Percentiles rank a stretch among this genome's conserved stretches.
phyloP scores from a whole-genome alignment of 768 basidiomycete genomes.

The Naganishia friedmannii region DNA sequence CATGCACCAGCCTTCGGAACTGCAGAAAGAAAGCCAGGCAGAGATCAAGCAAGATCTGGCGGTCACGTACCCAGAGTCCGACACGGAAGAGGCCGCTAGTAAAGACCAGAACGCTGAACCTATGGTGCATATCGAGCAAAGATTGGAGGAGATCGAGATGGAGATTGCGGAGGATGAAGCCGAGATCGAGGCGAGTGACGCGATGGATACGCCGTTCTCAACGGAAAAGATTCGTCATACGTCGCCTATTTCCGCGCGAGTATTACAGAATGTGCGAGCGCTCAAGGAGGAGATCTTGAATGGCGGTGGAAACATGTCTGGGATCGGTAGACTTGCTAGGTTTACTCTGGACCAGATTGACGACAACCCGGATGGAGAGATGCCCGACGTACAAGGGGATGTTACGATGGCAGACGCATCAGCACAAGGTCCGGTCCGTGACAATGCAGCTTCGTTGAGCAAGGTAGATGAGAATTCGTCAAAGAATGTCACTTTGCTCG shows the following conservation, averaged over 20 bases:
- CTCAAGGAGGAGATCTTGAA: constrained; percentile 29
- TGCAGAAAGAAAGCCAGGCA: not conserved
- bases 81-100: not conserved
- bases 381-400: not conserved
- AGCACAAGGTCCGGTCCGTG: no score
- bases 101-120: not conserved
- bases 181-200: not conserved
- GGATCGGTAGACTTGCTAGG: not conserved
- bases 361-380: not conserved
- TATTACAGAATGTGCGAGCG: constrained; percentile 28
- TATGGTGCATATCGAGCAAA: not conserved
- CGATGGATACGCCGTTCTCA: constrained; percentile 1
- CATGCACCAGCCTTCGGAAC: not conserved
- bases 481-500: no score
- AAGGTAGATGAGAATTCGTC: no score
- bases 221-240: constrained; percentile 19
- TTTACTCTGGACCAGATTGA: not conserved
- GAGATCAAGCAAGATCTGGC: constrained; percentile 1
- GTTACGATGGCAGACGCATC: not conserved
- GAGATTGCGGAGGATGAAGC: constrained; percentile 6
- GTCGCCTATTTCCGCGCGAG: constrained; percentile 23
- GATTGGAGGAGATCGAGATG: constrained; percentile 4
- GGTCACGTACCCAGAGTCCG: constrained; percentile 15
- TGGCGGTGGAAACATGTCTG: not conserved
- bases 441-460: no score